Conservation (phyloP, 2,329 filamentous ascomycete genomes). For the Orbilia blumenaviensis region DNA sequence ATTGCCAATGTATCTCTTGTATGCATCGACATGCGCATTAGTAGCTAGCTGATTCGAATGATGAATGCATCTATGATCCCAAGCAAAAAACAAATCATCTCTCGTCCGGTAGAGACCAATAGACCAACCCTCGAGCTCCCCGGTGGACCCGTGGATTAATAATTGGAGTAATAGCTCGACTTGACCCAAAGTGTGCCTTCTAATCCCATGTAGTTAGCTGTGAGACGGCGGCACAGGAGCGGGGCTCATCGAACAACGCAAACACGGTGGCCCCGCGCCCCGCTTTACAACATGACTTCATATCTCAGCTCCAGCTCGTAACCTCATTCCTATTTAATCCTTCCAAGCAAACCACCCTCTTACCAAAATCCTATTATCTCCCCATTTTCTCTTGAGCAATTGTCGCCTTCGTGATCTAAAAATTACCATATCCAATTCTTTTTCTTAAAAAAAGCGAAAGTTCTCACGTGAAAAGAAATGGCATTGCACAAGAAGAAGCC, state of each 20-base stretch:
- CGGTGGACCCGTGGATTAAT: background rate
- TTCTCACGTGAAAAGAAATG: slow-evolving; percentile 28
- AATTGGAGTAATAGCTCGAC: background rate
- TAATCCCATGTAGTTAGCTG: background rate
- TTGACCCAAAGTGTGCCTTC: background rate
- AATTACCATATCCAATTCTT: background rate
- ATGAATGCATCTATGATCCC: slow-evolving; percentile 39
- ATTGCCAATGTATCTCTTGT: slow-evolving; percentile 16
- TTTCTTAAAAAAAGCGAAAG: background rate
- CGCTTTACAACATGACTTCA: slow-evolving; percentile 30
- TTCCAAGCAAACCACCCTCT: background rate
- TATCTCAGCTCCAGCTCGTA: slow-evolving; percentile 11
- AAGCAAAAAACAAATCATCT: background rate
- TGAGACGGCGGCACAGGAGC: slow-evolving; percentile 32
- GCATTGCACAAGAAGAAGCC: slow-evolving; percentile 37
- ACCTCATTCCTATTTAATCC: slow-evolving; percentile 20
- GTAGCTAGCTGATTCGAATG: slow-evolving; percentile 23
- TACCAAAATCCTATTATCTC: background rate
- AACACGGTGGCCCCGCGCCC: slow-evolving; percentile 25
- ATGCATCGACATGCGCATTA: slow-evolving; percentile 16
- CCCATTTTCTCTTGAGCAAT: background rate
- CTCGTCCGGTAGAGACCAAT: background rate
- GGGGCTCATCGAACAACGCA: slow-evolving; percentile 43
- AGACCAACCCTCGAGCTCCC: too few relatives aligned
- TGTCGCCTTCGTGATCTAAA: background rate